Percentiles rank a stretch among this genome's conserved stretches.
phyloP scores from a whole-genome alignment of 768 basidiomycete species.

The Brasilioporus rufonigricans region DNA sequence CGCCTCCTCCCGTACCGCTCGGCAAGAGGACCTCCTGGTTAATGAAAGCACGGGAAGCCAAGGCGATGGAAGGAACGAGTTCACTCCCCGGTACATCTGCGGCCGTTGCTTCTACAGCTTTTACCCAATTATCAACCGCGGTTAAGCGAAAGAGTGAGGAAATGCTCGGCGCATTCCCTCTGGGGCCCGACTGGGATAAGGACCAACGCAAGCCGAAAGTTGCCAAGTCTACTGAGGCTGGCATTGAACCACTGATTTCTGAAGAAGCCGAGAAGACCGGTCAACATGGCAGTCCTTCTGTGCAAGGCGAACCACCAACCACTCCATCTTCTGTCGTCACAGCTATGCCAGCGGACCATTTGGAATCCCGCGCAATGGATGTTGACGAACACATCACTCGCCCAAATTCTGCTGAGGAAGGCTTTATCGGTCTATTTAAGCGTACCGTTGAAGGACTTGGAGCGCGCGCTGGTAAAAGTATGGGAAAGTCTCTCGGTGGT shows the following conservation, averaged over 20 bases:
- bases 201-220: slow-evolving; percentile 49
- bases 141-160: slow-evolving; percentile 71
- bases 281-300: slow-evolving; percentile 1
- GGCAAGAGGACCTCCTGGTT: slow-evolving; percentile 81
- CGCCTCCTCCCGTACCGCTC: slow-evolving; percentile 35
- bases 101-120: background rate
- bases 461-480: slow-evolving; percentile 52
- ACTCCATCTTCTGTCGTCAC: background rate
- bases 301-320: background rate
- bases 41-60: slow-evolving; percentile 71
- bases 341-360: background rate
- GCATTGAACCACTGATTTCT: slow-evolving; percentile 26
- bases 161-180: slow-evolving; percentile 26
- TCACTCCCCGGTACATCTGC: slow-evolving; percentile 26
- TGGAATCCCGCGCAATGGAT: slow-evolving; percentile 29
- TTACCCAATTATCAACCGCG: slow-evolving; percentile 23
- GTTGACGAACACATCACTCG: slow-evolving; percentile 10
- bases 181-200: slow-evolving; percentile 29
- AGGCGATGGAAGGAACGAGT: slow-evolving; percentile 54
- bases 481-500: slow-evolving; percentile 60
- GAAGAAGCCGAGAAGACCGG: slow-evolving; percentile 7
- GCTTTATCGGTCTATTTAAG: slow-evolving; percentile 65
- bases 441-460: slow-evolving; percentile 69
- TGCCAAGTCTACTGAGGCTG: slow-evolving; percentile 42
- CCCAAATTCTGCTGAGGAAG: slow-evolving; percentile 32